Evolutionary conservation across 2,329 filamentous ascomycete genomes (phyloP), one percentile per base, ranked within the genome.

Genomic region (Mycosphaerella arachidis): DNA sequence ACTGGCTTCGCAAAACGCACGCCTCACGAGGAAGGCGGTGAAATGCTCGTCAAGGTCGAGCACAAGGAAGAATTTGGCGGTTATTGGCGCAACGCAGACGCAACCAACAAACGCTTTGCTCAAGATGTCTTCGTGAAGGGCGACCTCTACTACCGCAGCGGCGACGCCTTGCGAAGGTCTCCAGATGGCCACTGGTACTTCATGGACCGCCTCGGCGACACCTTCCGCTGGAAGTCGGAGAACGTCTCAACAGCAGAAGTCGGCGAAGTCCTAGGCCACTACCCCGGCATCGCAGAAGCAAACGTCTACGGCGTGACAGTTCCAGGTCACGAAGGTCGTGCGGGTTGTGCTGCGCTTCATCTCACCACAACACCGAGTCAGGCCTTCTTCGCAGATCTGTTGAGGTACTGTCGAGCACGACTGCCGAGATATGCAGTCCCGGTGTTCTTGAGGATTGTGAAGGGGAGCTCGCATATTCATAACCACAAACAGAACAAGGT

Each of bases 401-500:
- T 89, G 43, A 79, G 77, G 62, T 81, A 87, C 68, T 79, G 81
- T 1, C 81, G 82, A 3, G 77, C 77, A 7, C 79, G 83, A 54
- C 76, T 92, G n/a, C 89, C 90, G 0, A 81, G 81, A 62, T 92
- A 92, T 69, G 89, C 89, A 0, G 87, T 92, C 1, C 89, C 89
- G 0, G 76, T 91, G 1, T 92, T 92, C 75, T 68, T 91, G 48
- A 79, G 88, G 0, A 75, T 90, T 13, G 81, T 88, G 27, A 77
- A 81, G 51, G 77, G 77, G 30, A 67, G 66, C 51, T 82, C 80
- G 27, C 81, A 85, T 1, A 88, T 86, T 64, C 86, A 89, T 70
- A 92, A 91, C 69, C 88, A 91, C 71, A 92, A 92, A 75, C 89
- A 91, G 75, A 90, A 91, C 70, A 92, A 92, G 72, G 82, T 87